Evolutionary conservation across 1,139 yeast genomes (phyloP).

Genomic region (Diutina neorugosa): DNA sequence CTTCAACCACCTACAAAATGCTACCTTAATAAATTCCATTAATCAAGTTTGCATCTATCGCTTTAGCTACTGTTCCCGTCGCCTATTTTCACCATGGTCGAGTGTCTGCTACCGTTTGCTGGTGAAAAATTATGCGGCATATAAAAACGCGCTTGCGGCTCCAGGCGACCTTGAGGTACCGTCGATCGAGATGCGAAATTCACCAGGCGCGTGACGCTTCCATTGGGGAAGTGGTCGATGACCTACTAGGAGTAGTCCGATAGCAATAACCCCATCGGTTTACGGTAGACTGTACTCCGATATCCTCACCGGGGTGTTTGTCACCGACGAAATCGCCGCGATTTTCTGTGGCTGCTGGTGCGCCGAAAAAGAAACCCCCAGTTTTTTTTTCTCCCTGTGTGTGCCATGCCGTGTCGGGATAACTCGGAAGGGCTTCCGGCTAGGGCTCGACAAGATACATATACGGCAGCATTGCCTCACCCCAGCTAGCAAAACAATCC

Average conservation of each 20-base stretch:
- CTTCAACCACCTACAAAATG: no score
- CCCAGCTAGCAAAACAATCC: no score
- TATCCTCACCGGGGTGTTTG: no score
- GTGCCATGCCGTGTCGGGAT: neutral
- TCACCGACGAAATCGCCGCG: neutral
- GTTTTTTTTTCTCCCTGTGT: no score
- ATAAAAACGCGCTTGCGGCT: neutral
- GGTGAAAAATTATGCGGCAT: neutral
- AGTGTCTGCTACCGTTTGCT: neutral
- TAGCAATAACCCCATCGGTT: no score
- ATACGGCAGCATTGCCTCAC: no score
- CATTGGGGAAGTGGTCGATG: no score
- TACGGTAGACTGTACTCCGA: no score
- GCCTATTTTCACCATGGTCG: no score
- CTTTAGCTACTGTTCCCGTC: no score
- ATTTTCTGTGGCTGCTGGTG: neutral
- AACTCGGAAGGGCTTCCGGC: neutral
- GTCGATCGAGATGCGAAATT: neutral
- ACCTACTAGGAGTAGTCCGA: neutral
- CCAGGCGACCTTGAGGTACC: neutral
- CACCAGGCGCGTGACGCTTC: neutral
- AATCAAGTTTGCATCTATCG: no score
- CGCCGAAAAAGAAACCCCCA: neutral
- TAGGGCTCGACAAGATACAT: neutral
- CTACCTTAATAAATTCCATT: no score